These are phyloP conservation scores for Colletotrichum ledebouriae DNA, from an alignment of 2,329 filamentous ascomycete genomes.

Conservation along the genomic window DNA sequence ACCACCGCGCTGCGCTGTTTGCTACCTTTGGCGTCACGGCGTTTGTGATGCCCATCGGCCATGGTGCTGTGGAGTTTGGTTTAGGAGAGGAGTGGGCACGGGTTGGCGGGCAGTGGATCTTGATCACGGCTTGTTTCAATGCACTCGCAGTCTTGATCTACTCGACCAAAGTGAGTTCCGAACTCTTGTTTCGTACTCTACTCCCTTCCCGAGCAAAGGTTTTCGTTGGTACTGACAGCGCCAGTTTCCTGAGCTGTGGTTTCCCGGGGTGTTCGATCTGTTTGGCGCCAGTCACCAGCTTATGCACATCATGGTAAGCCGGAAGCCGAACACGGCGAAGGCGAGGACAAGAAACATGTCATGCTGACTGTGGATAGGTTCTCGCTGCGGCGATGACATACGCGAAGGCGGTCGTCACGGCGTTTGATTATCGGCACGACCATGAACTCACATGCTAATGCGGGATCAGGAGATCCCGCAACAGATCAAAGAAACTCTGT, in stretches of 20 bases:
- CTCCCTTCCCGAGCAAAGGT: not conserved
- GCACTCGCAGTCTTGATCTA: slow-evolving; percentile 31
- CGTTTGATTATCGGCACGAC: slow-evolving; percentile 27
- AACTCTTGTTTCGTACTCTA: not conserved
- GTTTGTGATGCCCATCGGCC: slow-evolving; percentile 35
- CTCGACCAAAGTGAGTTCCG: slow-evolving; percentile 30
- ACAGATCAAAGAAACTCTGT: too few relatives aligned
- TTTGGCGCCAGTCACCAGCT: slow-evolving; percentile 63
- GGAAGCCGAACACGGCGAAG: accelerated
- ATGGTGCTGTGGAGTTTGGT: slow-evolving; percentile 21
- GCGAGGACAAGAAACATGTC: accelerated
- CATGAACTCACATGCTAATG: not conserved
- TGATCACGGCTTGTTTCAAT: slow-evolving; percentile 34
- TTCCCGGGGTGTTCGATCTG: slow-evolving; percentile 59
- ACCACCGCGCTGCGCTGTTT: slow-evolving; percentile 38
- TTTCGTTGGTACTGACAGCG: not conserved
- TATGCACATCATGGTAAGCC: slow-evolving; percentile 61
- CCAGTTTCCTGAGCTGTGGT: slow-evolving; percentile 60
- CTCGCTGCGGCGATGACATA: slow-evolving; percentile 49
- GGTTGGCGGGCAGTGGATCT: slow-evolving; percentile 32
- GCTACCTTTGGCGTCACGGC: slow-evolving; percentile 24
- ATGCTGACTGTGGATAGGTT: slow-evolving; percentile 16
- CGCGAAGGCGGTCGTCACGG: slow-evolving; percentile 19
- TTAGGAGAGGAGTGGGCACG: slow-evolving; percentile 10
- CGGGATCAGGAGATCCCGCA: too few relatives aligned